Evolutionary conservation across 805 yeast species (phyloP), one percentile per base, ranked within the genome.

Genomic region (Kodamaea kakaduensis): DNA sequence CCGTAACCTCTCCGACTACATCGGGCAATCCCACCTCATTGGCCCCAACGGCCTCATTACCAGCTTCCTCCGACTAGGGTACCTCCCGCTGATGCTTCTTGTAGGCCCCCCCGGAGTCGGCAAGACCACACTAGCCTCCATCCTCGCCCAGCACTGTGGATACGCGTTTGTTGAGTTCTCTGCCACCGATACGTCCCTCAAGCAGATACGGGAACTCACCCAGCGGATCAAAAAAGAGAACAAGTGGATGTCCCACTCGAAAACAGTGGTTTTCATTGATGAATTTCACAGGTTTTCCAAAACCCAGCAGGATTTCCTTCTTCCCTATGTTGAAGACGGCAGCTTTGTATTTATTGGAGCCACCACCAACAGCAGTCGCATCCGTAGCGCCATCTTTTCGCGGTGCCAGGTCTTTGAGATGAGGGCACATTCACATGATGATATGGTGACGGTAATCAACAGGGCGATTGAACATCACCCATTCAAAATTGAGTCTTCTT

Each of bases 91-190:
- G 0, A 71, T 93, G 77, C 77, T 93, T 2, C 61, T 93, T 4
- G 84, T 93, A 84, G 99, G 99, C 0, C 95, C 95, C 1, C 95
- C 97, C 2, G 98, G 98, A 0, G 89, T 87, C 3, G 90, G 93
- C 69, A 93, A 93, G 53, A 93, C 98, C 0, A 82, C 96, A 0
- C 54, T 93, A 17, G 93, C 95, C 0, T 46, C 72, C 25, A 71
- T 81, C 22, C 59, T 84, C n/a, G 80, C 88, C 0, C 51, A 60
- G 10, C 60, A 67, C n/a, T 61, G 77, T 2, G 64, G 67, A 28
- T 66, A 77, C 30, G 65, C 79, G 29, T 79, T 87, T 52, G 69
- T 84, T 3, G 97, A 89, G 56, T 62, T 88, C 28, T 84, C 95
- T 36, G 97, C 97, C 0, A 85, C 97, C 0, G 73, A 77, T 36